Conservation (phyloP, 768 basidiomycete genomes). For the Galerina marginata region DNA sequence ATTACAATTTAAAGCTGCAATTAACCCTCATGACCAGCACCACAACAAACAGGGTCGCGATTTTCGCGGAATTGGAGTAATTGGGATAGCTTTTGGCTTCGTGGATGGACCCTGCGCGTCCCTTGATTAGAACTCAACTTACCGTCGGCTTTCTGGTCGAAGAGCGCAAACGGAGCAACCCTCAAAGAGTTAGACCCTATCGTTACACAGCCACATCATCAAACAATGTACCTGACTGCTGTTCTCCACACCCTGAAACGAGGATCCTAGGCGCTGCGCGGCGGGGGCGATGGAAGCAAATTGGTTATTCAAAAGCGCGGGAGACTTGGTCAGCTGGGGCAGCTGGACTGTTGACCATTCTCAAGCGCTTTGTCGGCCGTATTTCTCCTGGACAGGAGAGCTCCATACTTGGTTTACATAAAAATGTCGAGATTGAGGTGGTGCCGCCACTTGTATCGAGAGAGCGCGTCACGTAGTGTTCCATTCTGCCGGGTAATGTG, state of each 20-base stretch:
- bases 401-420: too few relatives aligned
- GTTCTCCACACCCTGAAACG: conserved; percentile 15
- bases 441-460: too few relatives aligned
- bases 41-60: conserved; percentile 16
- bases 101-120: neutral
- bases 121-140: conserved; percentile 6
- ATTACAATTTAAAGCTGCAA: too few relatives aligned
- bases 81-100: neutral
- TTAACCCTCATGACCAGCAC: neutral
- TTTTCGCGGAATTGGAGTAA: conserved; percentile 17
- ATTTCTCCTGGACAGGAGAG: too few relatives aligned
- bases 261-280: conserved; percentile 15
- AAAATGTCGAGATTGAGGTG: too few relatives aligned
- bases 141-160: conserved; percentile 24
- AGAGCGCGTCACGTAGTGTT: too few relatives aligned
- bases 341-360: too few relatives aligned
- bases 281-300: neutral
- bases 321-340: neutral
- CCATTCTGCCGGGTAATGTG: too few relatives aligned
- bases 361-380: too few relatives aligned
- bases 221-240: conserved; percentile 17
- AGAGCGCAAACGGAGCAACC: conserved; percentile 2
- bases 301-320: neutral
- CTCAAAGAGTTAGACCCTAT: conserved; percentile 15
- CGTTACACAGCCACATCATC: conserved; percentile 23